Evolutionary conservation across 345 rosid species (phyloP).

Genomic region (Punica granatum): DNA sequence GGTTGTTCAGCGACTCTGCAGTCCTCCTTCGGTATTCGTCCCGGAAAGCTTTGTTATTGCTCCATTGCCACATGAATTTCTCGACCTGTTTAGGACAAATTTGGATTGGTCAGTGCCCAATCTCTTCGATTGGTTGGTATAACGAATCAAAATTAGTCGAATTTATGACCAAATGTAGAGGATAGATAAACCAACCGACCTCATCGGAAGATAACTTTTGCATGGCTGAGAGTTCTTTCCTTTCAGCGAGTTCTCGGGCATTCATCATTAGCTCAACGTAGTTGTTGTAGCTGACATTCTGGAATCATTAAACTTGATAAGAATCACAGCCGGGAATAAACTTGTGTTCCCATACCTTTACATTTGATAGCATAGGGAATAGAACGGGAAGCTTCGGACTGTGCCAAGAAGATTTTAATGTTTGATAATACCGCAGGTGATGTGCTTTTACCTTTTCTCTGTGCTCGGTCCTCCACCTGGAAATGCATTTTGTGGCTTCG

Average conservation of each 20-base stretch:
- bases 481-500: not conserved
- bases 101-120: not conserved
- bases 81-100: not conserved
- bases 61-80: conserved; percentile 4
- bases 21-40: not conserved
- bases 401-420: not conserved
- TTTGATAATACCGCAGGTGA: not conserved
- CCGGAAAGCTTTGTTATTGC: not conserved
- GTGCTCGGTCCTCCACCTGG: not conserved
- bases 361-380: too few relatives aligned
- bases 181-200: not conserved
- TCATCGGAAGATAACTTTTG: not conserved
- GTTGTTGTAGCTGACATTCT: not conserved
- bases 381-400: too few relatives aligned
- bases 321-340: not conserved
- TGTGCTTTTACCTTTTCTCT: not conserved
- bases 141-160: not conserved
- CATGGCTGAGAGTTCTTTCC: not conserved
- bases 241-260: conserved; percentile 6
- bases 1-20: not conserved
- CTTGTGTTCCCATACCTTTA: too few relatives aligned
- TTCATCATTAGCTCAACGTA: not conserved
- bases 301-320: not conserved
- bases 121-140: not conserved
- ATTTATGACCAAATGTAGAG: not conserved